phyloP scores from a whole-genome alignment of 2,329 filamentous ascomycete species.

The Shiraia sp. region DNA sequence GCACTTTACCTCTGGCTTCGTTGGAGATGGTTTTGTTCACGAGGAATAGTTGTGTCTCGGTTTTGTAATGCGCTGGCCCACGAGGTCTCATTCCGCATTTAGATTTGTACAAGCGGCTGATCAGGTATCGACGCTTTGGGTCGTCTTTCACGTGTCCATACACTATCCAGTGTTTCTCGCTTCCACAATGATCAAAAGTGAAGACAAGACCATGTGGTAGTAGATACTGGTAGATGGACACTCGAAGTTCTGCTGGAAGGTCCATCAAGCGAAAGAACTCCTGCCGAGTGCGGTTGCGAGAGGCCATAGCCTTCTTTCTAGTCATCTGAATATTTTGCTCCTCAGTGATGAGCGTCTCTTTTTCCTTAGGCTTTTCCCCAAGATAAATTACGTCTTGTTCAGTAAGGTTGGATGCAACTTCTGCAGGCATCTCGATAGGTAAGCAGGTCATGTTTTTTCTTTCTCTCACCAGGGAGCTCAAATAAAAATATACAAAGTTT shows the following conservation, averaged over 20 bases:
- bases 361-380: slow-evolving; percentile 2
- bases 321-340: not conserved
- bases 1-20: slow-evolving; percentile 17
- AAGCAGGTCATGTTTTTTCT: too few relatives aligned
- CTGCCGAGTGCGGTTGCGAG: not conserved
- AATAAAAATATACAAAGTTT: too few relatives aligned
- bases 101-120: not conserved
- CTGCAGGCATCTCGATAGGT: too few relatives aligned
- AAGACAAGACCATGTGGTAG: slow-evolving; percentile 12
- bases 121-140: not conserved
- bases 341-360: not conserved
- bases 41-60: slow-evolving; percentile 12
- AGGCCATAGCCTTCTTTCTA: too few relatives aligned
- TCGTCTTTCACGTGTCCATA: not conserved
- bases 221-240: slow-evolving; percentile 13
- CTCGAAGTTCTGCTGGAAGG: slow-evolving; percentile 21
- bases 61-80: not conserved
- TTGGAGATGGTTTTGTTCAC: slow-evolving; percentile 19
- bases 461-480: too few relatives aligned
- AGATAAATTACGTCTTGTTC: not conserved
- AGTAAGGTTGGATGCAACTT: too few relatives aligned
- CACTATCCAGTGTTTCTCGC: not conserved
- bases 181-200: not conserved
- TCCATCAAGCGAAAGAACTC: slow-evolving; percentile 16
- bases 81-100: not conserved